These are phyloP conservation scores for Colletotrichum gigasporum DNA, from an alignment of 2,329 filamentous ascomycete species.

Conservation along the genomic window DNA sequence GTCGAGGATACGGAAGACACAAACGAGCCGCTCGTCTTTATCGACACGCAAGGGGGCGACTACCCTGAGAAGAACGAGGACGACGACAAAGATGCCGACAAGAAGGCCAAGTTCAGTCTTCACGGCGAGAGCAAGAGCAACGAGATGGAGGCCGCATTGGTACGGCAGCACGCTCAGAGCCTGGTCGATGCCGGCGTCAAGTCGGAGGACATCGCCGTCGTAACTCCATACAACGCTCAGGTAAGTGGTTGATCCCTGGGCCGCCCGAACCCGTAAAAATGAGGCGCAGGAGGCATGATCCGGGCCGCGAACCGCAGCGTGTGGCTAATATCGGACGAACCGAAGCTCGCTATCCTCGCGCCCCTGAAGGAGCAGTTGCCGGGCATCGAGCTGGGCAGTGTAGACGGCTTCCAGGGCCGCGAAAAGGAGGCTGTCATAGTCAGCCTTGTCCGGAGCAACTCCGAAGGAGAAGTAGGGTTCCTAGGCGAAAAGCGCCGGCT, in stretches of 20 bases:
- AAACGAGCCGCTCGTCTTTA: constrained; percentile 87
- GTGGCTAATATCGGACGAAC: constrained; percentile 35
- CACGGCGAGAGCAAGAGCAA: constrained; percentile 83
- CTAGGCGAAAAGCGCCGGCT: constrained; percentile 89
- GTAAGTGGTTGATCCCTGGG: constrained; percentile 47
- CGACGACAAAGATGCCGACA: constrained; percentile 60
- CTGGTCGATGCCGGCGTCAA: constrained; percentile 83
- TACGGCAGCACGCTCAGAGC: constrained; percentile 78
- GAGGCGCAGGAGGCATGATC: neutral
- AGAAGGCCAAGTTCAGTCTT: constrained; percentile 55
- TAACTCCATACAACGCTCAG: constrained; percentile 97
- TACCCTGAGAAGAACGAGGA: constrained; percentile 87
- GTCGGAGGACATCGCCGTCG: constrained; percentile 87
- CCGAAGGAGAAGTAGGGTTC: constrained; percentile 89
- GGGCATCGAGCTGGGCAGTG: constrained; percentile 92
- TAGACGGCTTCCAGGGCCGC: constrained; percentile 96
- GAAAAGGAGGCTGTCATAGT: constrained; percentile 97
- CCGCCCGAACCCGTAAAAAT: neutral
- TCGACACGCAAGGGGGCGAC: constrained; percentile 94
- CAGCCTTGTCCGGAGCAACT: constrained; percentile 92
- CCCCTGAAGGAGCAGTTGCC: constrained; percentile 83
- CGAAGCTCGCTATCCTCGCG: constrained; percentile 78
- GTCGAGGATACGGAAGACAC: constrained; percentile 88
- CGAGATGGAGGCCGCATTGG: constrained; percentile 86
- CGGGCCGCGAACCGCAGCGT: neutral